Evolutionary conservation across 2,329 filamentous ascomycete genomes (phyloP).

Genomic region (Apiospora pterosperma): DNA sequence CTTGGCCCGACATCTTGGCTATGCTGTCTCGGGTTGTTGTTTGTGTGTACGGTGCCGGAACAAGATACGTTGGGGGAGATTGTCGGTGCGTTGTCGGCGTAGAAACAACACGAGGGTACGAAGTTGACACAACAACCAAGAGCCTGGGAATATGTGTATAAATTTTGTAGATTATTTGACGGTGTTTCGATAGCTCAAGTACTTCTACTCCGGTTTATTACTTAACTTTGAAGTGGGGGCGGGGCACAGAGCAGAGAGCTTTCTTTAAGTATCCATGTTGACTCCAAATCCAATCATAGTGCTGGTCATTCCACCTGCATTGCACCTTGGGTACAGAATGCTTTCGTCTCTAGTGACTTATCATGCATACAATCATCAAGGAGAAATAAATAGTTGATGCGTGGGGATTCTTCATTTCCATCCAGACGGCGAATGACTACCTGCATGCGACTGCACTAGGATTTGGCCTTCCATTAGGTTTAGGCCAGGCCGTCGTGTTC

Average conservation of each 20-base stretch:
- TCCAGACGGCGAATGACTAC: neutral
- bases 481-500: neutral
- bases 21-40: neutral
- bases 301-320: too few relatives aligned
- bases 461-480: too few relatives aligned
- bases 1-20: slow-evolving; percentile 4
- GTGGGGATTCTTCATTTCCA: neutral
- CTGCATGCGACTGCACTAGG: too few relatives aligned
- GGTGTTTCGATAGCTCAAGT: neutral
- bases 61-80: neutral
- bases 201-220: slow-evolving; percentile 2
- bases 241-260: neutral
- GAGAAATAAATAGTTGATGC: neutral
- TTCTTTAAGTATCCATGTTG: neutral
- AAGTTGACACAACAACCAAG: neutral
- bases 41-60: neutral
- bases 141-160: neutral
- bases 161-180: neutral
- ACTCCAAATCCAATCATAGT: too few relatives aligned
- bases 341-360: too few relatives aligned
- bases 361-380: neutral
- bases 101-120: neutral
- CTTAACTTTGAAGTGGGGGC: neutral
- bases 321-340: neutral
- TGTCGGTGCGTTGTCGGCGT: neutral